phyloP scores from a whole-genome alignment of 805 yeast genomes.

The Yarrowia hollandica region DNA sequence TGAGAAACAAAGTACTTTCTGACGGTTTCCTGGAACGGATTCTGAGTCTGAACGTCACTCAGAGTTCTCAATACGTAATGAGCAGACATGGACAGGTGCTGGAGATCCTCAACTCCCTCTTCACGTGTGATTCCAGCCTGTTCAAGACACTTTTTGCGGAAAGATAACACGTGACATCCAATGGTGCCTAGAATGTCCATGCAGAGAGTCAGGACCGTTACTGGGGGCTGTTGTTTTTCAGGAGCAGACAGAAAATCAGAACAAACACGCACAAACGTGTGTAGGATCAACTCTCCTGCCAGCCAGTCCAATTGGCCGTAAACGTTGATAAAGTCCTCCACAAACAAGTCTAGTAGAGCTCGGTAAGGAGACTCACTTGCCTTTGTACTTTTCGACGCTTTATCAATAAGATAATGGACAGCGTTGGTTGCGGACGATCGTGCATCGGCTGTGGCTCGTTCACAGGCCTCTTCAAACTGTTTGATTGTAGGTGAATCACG shows the following conservation, averaged over 20 bases:
- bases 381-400: slow-evolving; percentile 34
- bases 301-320: slow-evolving; percentile 63
- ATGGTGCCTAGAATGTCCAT: slow-evolving; percentile 63
- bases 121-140: not conserved
- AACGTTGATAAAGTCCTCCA: slow-evolving; percentile 57
- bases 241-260: slow-evolving; percentile 21
- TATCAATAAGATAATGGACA: slow-evolving; percentile 34
- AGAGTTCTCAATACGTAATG: slow-evolving; percentile 2
- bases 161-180: slow-evolving; percentile 37
- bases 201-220: slow-evolving; percentile 49
- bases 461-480: slow-evolving; percentile 28
- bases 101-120: not conserved
- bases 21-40: not conserved
- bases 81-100: slow-evolving; percentile 5
- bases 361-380: slow-evolving; percentile 34
- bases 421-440: slow-evolving; percentile 32
- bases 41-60: not conserved
- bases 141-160: slow-evolving; percentile 1
- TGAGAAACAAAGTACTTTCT: slow-evolving; percentile 14
- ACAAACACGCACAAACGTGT: slow-evolving; percentile 44
- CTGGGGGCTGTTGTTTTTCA: slow-evolving; percentile 23
- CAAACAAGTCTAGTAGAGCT: slow-evolving; percentile 50
- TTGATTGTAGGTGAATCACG: slow-evolving; percentile 22
- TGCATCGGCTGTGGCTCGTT: slow-evolving; percentile 31
- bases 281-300: slow-evolving; percentile 53